Conservation (phyloP, 202 grass and related monocot species). For the Carex arenaria region DNA sequence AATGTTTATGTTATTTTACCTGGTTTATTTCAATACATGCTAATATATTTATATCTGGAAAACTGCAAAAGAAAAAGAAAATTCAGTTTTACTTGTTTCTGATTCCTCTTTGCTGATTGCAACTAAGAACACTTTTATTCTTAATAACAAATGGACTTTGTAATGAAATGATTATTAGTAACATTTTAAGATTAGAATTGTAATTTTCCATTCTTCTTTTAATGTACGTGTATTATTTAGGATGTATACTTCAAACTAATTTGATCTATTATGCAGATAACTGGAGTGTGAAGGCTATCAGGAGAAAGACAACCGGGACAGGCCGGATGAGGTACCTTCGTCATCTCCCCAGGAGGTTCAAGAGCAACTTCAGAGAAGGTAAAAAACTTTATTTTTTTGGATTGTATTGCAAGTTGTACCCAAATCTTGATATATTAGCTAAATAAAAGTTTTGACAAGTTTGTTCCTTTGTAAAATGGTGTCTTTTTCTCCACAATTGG, state of each 20-base stretch:
- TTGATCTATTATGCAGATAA: conserved; percentile 41
- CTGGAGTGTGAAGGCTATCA: conserved; percentile 76
- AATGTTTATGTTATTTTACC: too few relatives aligned
- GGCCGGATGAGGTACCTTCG: conserved; percentile 84
- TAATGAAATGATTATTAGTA: not conserved
- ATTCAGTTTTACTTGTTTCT: too few relatives aligned
- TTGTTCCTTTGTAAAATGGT: not conserved
- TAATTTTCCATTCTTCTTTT: not conserved
- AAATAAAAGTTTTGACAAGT: not conserved
- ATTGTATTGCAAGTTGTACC: not conserved
- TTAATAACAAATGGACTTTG: not conserved
- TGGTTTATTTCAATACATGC: too few relatives aligned
- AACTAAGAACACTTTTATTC: not conserved
- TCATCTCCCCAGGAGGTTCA: conserved; percentile 61
- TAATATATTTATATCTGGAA: too few relatives aligned
- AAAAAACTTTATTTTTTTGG: not conserved
- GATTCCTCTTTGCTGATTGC: too few relatives aligned
- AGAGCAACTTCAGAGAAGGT: conserved; percentile 91
- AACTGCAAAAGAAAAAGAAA: too few relatives aligned
- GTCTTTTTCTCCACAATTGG: not conserved
- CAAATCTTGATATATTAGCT: not conserved
- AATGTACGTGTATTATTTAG: not conserved
- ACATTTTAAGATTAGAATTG: not conserved
- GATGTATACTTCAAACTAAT: not conserved
- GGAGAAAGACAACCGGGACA: conserved; percentile 65